Base-by-base conservation (phyloP, 2,329 filamentous ascomycete genomes). In the Arthroderma sp. region DNA sequence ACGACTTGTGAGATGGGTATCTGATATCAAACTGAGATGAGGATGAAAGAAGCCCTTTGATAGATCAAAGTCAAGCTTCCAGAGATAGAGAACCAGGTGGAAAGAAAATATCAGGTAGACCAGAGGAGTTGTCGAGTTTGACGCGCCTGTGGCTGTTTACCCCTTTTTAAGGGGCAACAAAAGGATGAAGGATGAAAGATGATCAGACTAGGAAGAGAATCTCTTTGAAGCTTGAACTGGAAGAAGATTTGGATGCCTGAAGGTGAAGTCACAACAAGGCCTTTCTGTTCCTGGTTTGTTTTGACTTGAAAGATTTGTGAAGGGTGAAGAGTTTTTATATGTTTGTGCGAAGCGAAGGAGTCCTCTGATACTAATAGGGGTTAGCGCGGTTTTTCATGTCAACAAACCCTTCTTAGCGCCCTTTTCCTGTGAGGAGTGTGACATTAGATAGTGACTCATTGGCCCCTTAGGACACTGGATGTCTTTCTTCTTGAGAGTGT, bases 381-480 rank as follows among this genome's bases (percentile, higher is more conserved):
- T 19, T 56, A 56, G 54, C 54, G 54, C 28, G 23, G 25, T 56
- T 56, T 56, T 25, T 43, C n/a, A 44, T 43, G 17, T 56, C 23
- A 56, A 56, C 54, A 56, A 25, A 55, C 15, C 37, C 23, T 6
- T 31, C 25, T 51, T 38, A 51, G 47, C 28, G 47, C 15, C 11
- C n/a, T 57, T 49, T 25, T 28, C 28, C 28, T 28, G 19, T 28
- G 25, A 44, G 15, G 7, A n/a, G n/a, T 7, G 25, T 35, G 2
- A 21, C 8, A 28, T 31, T 28, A 6, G 1, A 6, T 4, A 25
- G 38, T 55, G 9, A 17, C 54, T 47, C 17, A 17, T 44, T 23
- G 21, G 21, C 21, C 19, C 13, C 19, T 13, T 25, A 47, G 41
- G 19, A 47, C 15, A 51, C 47, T 17, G n/a, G n/a, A 19, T 31